A percentile compares a stretch with the other conserved stretches of the same genome.
Evolutionary conservation across 768 basidiomycete species (phyloP).

Genomic region (Agaricus sinodeliciosus): DNA sequence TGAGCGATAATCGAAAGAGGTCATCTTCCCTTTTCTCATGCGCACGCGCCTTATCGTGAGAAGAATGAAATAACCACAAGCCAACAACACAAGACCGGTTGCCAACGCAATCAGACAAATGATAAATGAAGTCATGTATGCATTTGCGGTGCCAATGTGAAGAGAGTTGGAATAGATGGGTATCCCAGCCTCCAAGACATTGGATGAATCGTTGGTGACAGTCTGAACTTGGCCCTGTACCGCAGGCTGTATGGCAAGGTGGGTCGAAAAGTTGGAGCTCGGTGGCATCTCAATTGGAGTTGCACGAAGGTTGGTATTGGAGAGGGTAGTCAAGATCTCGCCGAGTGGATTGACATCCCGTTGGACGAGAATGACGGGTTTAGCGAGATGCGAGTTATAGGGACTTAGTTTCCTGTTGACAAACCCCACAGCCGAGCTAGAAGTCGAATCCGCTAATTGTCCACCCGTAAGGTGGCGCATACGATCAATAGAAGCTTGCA

Average conservation of each 20-base stretch:
- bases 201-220: slow-evolving; percentile 54
- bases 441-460: slow-evolving; percentile 50
- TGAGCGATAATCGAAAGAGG: slow-evolving; percentile 29
- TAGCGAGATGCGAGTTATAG: slow-evolving; percentile 39
- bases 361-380: background rate
- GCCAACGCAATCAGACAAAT: slow-evolving; percentile 61
- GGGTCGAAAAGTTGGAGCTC: background rate
- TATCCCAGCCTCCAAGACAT: slow-evolving; percentile 72
- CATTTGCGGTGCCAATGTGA: slow-evolving; percentile 78
- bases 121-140: slow-evolving; percentile 87
- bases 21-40: slow-evolving; percentile 14
- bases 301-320: background rate
- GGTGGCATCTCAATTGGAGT: background rate
- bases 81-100: slow-evolving; percentile 46
- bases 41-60: slow-evolving; percentile 23
- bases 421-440: slow-evolving; percentile 59
- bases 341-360: background rate
- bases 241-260: slow-evolving; percentile 14
- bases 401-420: slow-evolving; percentile 82
- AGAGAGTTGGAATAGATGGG: slow-evolving; percentile 77
- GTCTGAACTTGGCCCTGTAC: slow-evolving; percentile 47
- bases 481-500: slow-evolving; percentile 73
- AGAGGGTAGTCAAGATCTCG: background rate
- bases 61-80: slow-evolving; percentile 42
- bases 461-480: slow-evolving; percentile 86